phyloP scores from a whole-genome alignment of 495 filamentous ascomycete genomes.

The Aspergillus campestris region DNA sequence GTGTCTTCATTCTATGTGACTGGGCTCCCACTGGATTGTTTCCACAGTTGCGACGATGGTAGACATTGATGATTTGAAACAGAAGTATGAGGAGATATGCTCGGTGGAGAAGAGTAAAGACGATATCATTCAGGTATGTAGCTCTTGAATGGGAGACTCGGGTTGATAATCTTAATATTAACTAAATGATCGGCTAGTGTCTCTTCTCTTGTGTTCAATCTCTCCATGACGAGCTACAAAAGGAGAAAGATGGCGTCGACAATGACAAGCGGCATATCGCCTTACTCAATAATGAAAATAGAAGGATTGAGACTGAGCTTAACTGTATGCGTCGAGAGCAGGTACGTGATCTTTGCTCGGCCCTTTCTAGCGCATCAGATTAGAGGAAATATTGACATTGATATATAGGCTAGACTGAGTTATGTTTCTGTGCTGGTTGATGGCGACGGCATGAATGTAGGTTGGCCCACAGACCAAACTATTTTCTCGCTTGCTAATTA shows the following conservation, averaged over 20 bases:
- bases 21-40: neutral
- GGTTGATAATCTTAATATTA: neutral
- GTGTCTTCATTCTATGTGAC: too few species aligned
- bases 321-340: slow-evolving; percentile 7
- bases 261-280: neutral
- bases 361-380: neutral
- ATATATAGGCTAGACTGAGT: slow-evolving; percentile 9
- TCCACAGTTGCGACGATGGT: neutral
- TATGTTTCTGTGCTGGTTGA: slow-evolving; percentile 24
- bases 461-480: neutral
- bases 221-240: slow-evolving; percentile 4
- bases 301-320: slow-evolving; percentile 1
- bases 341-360: slow-evolving; percentile 1
- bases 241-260: slow-evolving; percentile 5
- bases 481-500: neutral
- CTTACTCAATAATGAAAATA: neutral
- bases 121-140: slow-evolving; percentile 3
- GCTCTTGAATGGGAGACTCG: neutral
- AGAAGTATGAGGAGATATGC: neutral
- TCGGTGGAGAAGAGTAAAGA: neutral
- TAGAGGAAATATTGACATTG: neutral
- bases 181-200: slow-evolving; percentile 1
- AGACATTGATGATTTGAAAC: neutral
- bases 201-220: slow-evolving; percentile 6
- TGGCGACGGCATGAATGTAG: slow-evolving; percentile 27